These are phyloP conservation scores for Gracilaria caudata DNA, from an alignment of 23 red algal genomes.

Conservation along the genomic window DNA sequence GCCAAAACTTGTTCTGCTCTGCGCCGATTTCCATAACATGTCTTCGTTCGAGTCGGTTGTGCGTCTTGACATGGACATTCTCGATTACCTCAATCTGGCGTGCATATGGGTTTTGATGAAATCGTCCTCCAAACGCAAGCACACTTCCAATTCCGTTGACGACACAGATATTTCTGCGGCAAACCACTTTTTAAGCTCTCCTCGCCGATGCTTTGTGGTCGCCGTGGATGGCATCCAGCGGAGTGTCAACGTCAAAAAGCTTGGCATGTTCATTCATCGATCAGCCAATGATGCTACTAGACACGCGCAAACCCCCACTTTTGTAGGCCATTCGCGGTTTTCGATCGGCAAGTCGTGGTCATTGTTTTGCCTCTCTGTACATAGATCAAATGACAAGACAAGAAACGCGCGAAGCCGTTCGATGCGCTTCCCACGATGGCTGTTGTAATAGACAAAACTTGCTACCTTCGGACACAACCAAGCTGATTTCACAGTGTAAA, in stretches of 20 bases:
- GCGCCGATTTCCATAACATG: conserved; percentile 64
- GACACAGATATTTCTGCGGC: conserved; percentile 49
- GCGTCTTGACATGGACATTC: conserved; percentile 65
- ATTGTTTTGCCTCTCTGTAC: conserved; percentile 36
- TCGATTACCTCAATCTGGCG: conserved; percentile 49
- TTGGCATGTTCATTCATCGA: conserved; percentile 40
- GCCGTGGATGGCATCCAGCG: conserved; percentile 39
- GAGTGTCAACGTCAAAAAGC: conserved; percentile 20
- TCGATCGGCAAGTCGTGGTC: conserved; percentile 23
- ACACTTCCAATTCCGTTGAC: conserved; percentile 42
- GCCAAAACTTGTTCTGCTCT: conserved; percentile 57
- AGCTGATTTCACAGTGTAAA: conserved; percentile 6
- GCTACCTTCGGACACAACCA: background rate
- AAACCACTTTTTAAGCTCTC: conserved; percentile 61
- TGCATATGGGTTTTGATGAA: conserved; percentile 63
- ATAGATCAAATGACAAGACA: conserved; percentile 33
- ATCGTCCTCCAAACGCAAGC: conserved; percentile 10
- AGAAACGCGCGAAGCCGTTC: background rate
- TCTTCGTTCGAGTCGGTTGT: conserved; percentile 62
- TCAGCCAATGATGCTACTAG: background rate
- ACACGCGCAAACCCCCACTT: background rate
- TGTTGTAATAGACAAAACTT: background rate
- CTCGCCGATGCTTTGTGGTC: conserved; percentile 51
- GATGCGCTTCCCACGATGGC: conserved; percentile 6
- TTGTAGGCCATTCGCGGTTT: background rate